Base-by-base conservation (phyloP, 129 eudicot genomes). In the Flaveria robusta region DNA sequence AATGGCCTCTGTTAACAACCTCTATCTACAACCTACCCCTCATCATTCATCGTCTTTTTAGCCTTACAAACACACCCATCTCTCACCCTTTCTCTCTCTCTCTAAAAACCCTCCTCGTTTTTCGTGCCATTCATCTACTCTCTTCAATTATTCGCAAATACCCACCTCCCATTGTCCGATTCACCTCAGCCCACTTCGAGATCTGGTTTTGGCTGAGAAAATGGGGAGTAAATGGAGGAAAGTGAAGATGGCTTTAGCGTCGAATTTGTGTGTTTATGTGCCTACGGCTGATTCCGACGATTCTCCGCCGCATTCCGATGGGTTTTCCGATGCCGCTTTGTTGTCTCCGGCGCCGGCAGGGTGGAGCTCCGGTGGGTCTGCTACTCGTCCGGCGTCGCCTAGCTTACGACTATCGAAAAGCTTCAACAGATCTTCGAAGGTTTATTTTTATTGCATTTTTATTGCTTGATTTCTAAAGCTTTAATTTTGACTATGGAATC, bases 141-240 rank as follows among this genome's bases (percentile, higher is more conserved):
- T 74, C 84, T 51, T 80, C 84, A 80, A 80, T 80, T 74, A 80
- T 66, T 59, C 64, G 39, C 50, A 56, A 73, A 34, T 55, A 47
- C 74, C 70, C 72, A 65, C 78, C 14, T 52, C 80, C 18, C 60
- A 49, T 56, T 73, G 18, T 42, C 24, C 64, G 9, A 24, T 43
- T 43, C 49, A 10, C 6, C 41, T n/a, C n/a, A n/a, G 37, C 74
- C 68, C 67, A 64, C 78, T 42, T 66, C 83, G 46, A 78, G 80
- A 78, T 71, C 83, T 78, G 76, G 29, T 74, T 20, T 41, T 4
- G 34, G 46, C n/a, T 6, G 9, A 27, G 9, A 60, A 24, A 70
- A 87, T 87, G 96, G 92, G 86, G 52, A 92, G 93, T 72, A 92
- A 92, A 81, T 92, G 97, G 97, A 84, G 79, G 83, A 92, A 87